Percentiles rank a stretch among this genome's conserved stretches.
Conservation (phyloP, 768 basidiomycete genomes). For the Goffeauzyma gilvescens region DNA sequence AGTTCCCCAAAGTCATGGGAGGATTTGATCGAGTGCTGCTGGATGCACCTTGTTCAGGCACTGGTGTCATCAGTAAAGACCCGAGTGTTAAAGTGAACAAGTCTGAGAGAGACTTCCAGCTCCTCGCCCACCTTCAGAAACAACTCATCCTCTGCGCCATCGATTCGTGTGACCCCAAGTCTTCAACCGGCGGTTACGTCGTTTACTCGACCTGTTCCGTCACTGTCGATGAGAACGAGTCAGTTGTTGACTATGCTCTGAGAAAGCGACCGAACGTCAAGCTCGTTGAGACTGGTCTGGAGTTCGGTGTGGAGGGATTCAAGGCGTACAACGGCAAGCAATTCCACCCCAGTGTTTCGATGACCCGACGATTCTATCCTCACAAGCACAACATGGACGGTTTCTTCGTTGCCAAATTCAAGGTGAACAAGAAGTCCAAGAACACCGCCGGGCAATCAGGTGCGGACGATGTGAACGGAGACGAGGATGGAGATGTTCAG, state of each 20-base stretch:
- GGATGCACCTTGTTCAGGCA: slow-evolving; percentile 94
- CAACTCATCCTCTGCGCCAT: slow-evolving; percentile 95
- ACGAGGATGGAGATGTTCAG: slow-evolving; percentile 27
- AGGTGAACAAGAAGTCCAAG: slow-evolving; percentile 63
- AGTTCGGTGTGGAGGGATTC: slow-evolving; percentile 84
- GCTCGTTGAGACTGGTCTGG: slow-evolving; percentile 77
- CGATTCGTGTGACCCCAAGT: slow-evolving; percentile 77
- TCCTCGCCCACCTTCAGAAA: slow-evolving; percentile 93
- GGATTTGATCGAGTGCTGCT: slow-evolving; percentile 94
- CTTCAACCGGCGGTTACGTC: slow-evolving; percentile 76
- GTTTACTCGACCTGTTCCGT: slow-evolving; percentile 99
- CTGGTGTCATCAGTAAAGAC: slow-evolving; percentile 96
- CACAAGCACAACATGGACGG: slow-evolving; percentile 99
- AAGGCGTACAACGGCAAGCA: slow-evolving; percentile 74
- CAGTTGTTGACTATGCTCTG: slow-evolving; percentile 91
- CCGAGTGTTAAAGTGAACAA: slow-evolving; percentile 95
- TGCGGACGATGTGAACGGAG: slow-evolving; percentile 30
- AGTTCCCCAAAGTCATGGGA: slow-evolving; percentile 97
- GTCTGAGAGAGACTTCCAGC: slow-evolving; percentile 86
- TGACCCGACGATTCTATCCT: slow-evolving; percentile 53
- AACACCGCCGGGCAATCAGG: slow-evolving; percentile 16
- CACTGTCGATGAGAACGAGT: slow-evolving; percentile 94
- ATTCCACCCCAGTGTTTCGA: slow-evolving; percentile 55
- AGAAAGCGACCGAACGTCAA: slow-evolving; percentile 81
- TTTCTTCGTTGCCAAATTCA: slow-evolving; percentile 96